Conservation (phyloP, 2,329 filamentous ascomycete species). For the Botrytis squamosa region DNA sequence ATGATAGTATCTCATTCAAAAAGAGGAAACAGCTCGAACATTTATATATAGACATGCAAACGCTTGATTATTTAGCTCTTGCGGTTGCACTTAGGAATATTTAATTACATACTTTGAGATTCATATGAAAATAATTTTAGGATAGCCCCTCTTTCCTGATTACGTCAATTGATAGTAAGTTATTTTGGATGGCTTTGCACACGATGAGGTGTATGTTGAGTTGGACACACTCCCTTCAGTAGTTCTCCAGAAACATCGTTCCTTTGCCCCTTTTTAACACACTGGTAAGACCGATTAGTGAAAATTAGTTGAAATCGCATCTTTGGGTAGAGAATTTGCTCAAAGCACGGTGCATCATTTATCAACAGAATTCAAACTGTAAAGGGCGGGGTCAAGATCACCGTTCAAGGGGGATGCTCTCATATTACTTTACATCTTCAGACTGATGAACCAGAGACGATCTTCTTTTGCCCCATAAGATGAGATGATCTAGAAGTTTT, state of each 20-base stretch:
- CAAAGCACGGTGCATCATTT: background rate
- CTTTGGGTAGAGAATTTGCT: background rate
- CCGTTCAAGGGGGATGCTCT: background rate
- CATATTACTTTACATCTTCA: background rate
- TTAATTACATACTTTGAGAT: background rate
- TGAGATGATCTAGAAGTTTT: background rate
- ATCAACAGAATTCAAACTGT: background rate
- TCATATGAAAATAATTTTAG: background rate
- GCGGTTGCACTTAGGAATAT: background rate
- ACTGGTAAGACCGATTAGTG: background rate
- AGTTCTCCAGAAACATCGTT: background rate
- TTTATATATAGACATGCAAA: background rate
- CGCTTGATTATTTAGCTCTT: background rate
- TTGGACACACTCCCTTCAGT: background rate
- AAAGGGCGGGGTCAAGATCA: background rate
- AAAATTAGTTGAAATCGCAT: background rate
- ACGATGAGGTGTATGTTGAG: background rate
- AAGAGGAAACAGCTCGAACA: background rate
- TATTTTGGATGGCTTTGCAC: background rate
- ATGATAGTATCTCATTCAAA: background rate
- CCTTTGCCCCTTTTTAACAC: background rate
- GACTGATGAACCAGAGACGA: background rate
- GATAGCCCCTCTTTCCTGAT: rapidly evolving
- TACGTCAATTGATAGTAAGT: background rate
- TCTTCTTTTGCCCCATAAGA: background rate